A percentile compares a stretch with the other conserved stretches of the same genome.
Evolutionary conservation across 208 protist genomes (phyloP).

Genomic region (Trichomonas vaginalis): DNA sequence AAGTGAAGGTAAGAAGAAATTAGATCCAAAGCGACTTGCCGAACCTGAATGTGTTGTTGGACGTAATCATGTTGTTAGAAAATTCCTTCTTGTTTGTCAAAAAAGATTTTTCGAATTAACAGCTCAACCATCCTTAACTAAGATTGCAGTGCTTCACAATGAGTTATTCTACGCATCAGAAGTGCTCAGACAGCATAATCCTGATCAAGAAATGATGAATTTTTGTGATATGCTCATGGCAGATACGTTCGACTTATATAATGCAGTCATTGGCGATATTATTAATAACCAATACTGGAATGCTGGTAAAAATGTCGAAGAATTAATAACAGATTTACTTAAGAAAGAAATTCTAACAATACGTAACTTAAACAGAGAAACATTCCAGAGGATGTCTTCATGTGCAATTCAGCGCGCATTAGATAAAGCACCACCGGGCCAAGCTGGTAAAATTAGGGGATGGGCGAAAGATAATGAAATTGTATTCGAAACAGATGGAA

Average conservation of each 20-base stretch:
- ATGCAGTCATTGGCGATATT: neutral
- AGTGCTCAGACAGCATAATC: neutral
- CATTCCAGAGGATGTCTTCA: neutral
- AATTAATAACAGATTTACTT: neutral
- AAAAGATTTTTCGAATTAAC: neutral
- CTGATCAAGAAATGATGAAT: neutral
- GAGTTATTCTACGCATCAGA: slow-evolving; percentile 1
- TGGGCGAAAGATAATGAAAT: slow-evolving; percentile 15
- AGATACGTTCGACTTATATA: neutral
- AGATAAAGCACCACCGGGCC: neutral
- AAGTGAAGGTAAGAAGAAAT: neutral
- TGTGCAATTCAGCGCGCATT: neutral
- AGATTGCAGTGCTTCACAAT: neutral
- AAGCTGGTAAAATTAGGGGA: neutral
- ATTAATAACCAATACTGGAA: neutral
- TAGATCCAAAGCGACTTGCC: neutral
- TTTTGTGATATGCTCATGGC: slow-evolving; percentile 3
- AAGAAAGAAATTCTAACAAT: slow-evolving; percentile 9
- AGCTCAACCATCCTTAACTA: neutral
- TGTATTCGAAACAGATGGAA: neutral
- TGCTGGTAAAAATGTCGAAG: neutral
- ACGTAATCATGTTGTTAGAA: neutral
- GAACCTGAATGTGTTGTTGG: neutral
- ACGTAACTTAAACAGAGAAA: neutral
- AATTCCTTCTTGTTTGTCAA: neutral